These are phyloP conservation scores for Ganoderma meredithae DNA, from an alignment of 1,284 basidiomycete species.

Conservation along the genomic window DNA sequence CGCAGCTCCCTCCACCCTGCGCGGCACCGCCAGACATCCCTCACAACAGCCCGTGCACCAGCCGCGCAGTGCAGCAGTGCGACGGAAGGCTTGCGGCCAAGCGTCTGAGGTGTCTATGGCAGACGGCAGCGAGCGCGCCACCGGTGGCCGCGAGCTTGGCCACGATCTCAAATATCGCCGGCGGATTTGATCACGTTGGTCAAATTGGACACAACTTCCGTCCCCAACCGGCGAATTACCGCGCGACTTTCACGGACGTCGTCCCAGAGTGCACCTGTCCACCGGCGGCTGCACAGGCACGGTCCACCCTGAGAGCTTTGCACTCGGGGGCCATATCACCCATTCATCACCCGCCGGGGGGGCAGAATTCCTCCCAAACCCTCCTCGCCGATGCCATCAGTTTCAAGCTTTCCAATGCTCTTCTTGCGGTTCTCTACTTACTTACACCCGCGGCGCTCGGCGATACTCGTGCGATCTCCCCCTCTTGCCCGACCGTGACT, in stretches of 20 bases:
- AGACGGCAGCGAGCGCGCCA: slow-evolving; percentile 17
- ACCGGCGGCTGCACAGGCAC: background rate
- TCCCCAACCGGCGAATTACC: background rate
- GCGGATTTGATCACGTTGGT: slow-evolving; percentile 27
- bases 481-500: slow-evolving; percentile 24
- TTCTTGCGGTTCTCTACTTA: background rate
- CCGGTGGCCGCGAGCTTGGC: slow-evolving; percentile 7
- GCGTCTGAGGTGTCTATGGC: slow-evolving; percentile 4
- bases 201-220: slow-evolving; percentile 25
- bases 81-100: slow-evolving; percentile 7
- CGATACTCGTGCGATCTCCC: slow-evolving; percentile 20
- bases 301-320: background rate
- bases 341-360: background rate
- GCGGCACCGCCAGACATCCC: slow-evolving; percentile 3
- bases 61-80: background rate
- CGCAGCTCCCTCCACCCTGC: slow-evolving; percentile 10
- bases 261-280: background rate
- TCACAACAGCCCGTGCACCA: background rate
- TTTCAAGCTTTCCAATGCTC: slow-evolving; percentile 30
- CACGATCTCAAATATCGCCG: slow-evolving; percentile 13
- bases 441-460: slow-evolving; percentile 25
- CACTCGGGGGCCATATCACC: background rate
- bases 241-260: background rate
- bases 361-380: background rate
- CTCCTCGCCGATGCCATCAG: slow-evolving; percentile 29